These are phyloP conservation scores for Aspergillus jensenii DNA, from an alignment of 2,329 filamentous ascomycete genomes.

Conservation along the genomic window DNA sequence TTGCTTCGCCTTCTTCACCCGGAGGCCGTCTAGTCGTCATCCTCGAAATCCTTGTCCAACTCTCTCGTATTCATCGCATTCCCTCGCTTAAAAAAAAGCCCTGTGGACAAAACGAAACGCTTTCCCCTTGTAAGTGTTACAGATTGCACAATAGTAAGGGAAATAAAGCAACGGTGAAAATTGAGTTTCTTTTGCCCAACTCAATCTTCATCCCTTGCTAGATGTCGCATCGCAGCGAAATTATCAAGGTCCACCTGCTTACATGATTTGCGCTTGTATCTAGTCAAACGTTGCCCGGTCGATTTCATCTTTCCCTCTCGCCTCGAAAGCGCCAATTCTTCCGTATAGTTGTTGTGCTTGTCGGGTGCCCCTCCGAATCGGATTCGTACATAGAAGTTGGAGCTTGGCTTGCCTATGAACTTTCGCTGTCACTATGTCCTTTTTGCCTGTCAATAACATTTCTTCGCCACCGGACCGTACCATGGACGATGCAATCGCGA, in stretches of 20 bases:
- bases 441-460: conserved; percentile 61
- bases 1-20: conserved; percentile 24
- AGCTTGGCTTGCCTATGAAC: conserved; percentile 20
- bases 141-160: background rate
- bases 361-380: conserved; percentile 14
- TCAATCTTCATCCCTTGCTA: conserved; percentile 11
- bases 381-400: conserved; percentile 25
- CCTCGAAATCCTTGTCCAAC: conserved; percentile 15
- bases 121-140: conserved; percentile 9
- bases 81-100: background rate
- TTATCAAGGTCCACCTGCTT: conserved; percentile 19
- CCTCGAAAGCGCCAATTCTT: conserved; percentile 11
- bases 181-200: background rate
- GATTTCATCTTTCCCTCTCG: conserved; percentile 14
- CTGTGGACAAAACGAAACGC: background rate
- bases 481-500: conserved; percentile 51
- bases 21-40: conserved; percentile 21
- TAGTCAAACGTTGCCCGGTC: conserved; percentile 17
- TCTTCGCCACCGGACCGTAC: conserved; percentile 46
- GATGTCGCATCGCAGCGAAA: conserved; percentile 3
- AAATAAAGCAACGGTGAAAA: conserved; percentile 4
- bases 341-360: conserved; percentile 16
- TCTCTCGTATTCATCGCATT: conserved; percentile 14
- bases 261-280: conserved; percentile 21
- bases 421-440: conserved; percentile 52